Percentiles rank a stretch among this genome's conserved stretches.
phyloP scores from a whole-genome alignment of 228 moss, liverwort and hornwort genomes.

The Sphagnum magellanicum region DNA sequence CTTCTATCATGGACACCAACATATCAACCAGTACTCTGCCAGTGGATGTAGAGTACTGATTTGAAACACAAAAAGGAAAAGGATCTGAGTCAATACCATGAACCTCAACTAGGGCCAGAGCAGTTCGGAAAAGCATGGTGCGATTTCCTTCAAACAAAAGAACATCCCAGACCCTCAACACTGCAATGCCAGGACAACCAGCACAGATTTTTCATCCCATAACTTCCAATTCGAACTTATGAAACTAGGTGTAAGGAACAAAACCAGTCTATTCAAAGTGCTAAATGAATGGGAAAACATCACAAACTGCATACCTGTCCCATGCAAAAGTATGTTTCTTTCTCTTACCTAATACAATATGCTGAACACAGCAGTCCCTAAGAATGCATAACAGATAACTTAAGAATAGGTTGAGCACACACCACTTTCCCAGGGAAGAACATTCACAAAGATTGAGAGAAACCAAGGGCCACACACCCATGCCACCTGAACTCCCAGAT shows the following conservation, averaged over 20 bases:
- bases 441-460: constrained; percentile 82
- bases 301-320: no score
- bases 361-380: no score
- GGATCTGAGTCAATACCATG: constrained; percentile 39
- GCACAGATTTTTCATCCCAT: not conserved
- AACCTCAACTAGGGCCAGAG: constrained; percentile 72
- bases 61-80: not conserved
- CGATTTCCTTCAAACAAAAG: constrained; percentile 88
- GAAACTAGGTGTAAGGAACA: no score
- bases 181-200: constrained; percentile 32
- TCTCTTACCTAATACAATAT: no score
- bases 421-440: constrained; percentile 92
- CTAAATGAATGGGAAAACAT: no score
- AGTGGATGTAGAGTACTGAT: not conserved
- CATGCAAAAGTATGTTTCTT: no score
- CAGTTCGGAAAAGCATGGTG: constrained; percentile 81
- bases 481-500: constrained; percentile 74
- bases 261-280: no score
- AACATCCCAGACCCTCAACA: constrained; percentile 91
- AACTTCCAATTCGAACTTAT: no score
- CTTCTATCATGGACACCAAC: no score
- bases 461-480: constrained; percentile 97
- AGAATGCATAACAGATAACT: no score
- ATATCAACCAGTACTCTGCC: not conserved
- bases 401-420: constrained; percentile 2